These are phyloP conservation scores for Neurospora pannonica DNA, from an alignment of 495 filamentous ascomycete species.

Conservation along the genomic window DNA sequence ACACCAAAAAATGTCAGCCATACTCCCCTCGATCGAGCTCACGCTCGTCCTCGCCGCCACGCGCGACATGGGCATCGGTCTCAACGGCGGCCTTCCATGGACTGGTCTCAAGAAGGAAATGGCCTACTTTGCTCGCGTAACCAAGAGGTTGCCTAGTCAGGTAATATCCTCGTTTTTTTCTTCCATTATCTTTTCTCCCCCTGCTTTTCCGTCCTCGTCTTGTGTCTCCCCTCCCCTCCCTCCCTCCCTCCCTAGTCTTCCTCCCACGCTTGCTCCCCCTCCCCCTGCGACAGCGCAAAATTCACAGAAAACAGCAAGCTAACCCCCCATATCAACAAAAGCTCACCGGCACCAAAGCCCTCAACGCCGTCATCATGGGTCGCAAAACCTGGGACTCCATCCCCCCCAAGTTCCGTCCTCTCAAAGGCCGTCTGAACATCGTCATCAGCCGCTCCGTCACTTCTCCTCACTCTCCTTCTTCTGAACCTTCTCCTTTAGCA, in stretches of 20 bases:
- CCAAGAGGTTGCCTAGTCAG: conserved; percentile 47
- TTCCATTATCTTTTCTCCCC: not conserved
- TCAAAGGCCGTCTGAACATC: conserved; percentile 68
- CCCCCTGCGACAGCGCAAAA: not conserved
- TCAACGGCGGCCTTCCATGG: conserved; percentile 76
- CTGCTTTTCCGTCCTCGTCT: not conserved
- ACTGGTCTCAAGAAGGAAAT: conserved; percentile 79
- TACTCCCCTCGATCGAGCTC: conserved; percentile 40
- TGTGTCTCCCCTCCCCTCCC: not conserved
- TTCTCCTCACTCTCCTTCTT: not conserved
- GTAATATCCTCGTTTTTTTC: conserved; percentile 1
- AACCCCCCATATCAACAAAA: not conserved
- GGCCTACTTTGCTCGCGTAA: conserved; percentile 87
- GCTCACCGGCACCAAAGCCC: conserved; percentile 6
- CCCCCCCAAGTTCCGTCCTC: conserved; percentile 63
- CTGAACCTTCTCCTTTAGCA: not conserved
- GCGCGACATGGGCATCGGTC: conserved; percentile 76
- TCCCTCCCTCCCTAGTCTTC: no score
- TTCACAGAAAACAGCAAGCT: not conserved
- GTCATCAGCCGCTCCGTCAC: conserved; percentile 53
- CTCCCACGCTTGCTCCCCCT: no score
- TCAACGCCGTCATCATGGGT: conserved; percentile 91
- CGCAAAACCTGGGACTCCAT: conserved; percentile 92
- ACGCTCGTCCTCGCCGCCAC: conserved; percentile 73
- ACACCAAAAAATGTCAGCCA: conserved; percentile 3